These are phyloP conservation scores for Cladorrhinum sp. DNA, from an alignment of 2,329 filamentous ascomycete genomes.

Conservation along the genomic window DNA sequence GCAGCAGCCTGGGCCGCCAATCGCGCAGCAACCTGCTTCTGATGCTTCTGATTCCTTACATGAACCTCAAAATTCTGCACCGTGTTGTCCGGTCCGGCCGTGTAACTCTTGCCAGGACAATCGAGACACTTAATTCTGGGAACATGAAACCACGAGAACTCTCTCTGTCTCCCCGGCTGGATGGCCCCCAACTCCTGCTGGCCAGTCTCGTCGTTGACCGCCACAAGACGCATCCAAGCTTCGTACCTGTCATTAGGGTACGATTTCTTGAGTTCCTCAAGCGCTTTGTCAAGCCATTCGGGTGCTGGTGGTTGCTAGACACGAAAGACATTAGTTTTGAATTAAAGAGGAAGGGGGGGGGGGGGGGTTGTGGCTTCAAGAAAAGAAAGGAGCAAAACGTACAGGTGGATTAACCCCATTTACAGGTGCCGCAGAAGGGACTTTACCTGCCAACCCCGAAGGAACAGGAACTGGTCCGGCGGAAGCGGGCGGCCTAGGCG, in stretches of 20 bases:
- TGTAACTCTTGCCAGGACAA: slow-evolving; percentile 92
- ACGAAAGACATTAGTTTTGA: slow-evolving; percentile 7
- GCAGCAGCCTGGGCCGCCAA: not conserved
- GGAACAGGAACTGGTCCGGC: slow-evolving; percentile 35
- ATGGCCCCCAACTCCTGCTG: slow-evolving; percentile 47
- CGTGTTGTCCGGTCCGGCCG: slow-evolving; percentile 78
- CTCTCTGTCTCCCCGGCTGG: slow-evolving; percentile 58
- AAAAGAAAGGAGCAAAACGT: slow-evolving; percentile 40
- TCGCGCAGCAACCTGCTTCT: slow-evolving; percentile 60
- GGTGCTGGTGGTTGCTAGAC: slow-evolving; percentile 63
- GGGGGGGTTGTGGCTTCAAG: no score
- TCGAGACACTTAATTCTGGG: slow-evolving; percentile 89
- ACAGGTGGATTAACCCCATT: slow-evolving; percentile 46
- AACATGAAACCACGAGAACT: slow-evolving; percentile 65
- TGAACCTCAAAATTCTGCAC: slow-evolving; percentile 92
- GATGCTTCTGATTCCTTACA: slow-evolving; percentile 78
- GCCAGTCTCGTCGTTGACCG: slow-evolving; percentile 70
- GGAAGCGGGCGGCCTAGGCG: slow-evolving; percentile 5
- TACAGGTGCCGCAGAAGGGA: slow-evolving; percentile 58
- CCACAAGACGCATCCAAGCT: slow-evolving; percentile 84
- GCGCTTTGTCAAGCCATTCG: slow-evolving; percentile 74
- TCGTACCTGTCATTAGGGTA: slow-evolving; percentile 86
- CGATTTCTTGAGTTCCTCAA: slow-evolving; percentile 65
- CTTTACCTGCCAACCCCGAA: slow-evolving; percentile 59
- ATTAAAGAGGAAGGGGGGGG: slow-evolving; percentile 18